Percentiles rank a stretch among this genome's conserved stretches.
Conservation (phyloP, 176 grass and related monocot genomes). For the Calamus simplicifolius region DNA sequence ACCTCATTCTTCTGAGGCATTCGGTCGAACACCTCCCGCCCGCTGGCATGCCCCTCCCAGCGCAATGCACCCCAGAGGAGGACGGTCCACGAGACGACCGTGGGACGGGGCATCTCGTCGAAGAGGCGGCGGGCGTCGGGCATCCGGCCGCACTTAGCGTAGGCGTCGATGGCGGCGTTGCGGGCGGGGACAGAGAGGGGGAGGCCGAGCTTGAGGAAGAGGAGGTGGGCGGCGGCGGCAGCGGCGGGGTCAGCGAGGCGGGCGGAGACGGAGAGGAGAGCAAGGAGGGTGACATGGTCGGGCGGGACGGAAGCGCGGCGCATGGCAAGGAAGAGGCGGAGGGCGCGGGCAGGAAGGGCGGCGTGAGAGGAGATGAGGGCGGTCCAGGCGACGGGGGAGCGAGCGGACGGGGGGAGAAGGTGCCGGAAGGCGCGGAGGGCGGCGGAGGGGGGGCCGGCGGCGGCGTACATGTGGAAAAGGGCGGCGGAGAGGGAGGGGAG, state of each 20-base stretch:
- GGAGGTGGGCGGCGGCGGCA: constrained; percentile 20
- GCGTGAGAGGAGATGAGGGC: constrained; percentile 21
- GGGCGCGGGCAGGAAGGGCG: constrained; percentile 5
- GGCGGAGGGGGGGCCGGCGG: constrained; percentile 28
- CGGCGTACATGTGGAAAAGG: constrained; percentile 49
- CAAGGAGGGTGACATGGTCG: constrained; percentile 21
- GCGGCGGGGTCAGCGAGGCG: constrained; percentile 20
- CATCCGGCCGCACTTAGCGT: constrained; percentile 32
- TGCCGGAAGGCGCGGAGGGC: constrained; percentile 18
- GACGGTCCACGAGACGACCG: constrained; percentile 12
- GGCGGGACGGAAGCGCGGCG: constrained; percentile 12
- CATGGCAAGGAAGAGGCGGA: constrained; percentile 27
- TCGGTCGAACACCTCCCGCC: constrained; percentile 6
- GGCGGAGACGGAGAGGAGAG: constrained; percentile 19
- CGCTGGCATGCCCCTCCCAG: constrained; percentile 10
- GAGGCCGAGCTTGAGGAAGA: constrained; percentile 28
- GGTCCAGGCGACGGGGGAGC: constrained; percentile 21
- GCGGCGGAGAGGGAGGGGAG: constrained; percentile 15
- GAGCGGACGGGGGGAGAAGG: neutral
- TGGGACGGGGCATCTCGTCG: constrained; percentile 4
- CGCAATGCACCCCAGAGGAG: neutral
- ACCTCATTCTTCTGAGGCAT: constrained; percentile 22
- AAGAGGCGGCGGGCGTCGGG: constrained; percentile 11
- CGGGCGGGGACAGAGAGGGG: constrained; percentile 17
- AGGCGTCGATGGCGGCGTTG: constrained; percentile 20